These are phyloP conservation scores for Saccharomycopsis hybrid DNA, from an alignment of 1,139 yeast species.

Conservation along the genomic window DNA sequence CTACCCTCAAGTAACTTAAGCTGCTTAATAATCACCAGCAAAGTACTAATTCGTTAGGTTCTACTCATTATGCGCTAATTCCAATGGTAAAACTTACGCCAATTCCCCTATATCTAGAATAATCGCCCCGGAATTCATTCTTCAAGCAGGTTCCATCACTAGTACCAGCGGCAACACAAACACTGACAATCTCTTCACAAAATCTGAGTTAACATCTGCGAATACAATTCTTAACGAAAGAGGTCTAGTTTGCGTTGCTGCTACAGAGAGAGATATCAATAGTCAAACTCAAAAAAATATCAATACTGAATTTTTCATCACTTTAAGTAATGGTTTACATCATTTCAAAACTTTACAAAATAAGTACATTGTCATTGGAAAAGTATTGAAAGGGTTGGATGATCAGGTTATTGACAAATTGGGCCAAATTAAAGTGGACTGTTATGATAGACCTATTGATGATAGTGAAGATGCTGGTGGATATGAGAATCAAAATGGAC, in stretches of 20 bases:
- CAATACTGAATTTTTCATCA: slow-evolving; percentile 1
- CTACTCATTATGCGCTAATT: not conserved
- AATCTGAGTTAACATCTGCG: not conserved
- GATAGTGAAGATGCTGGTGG: not conserved
- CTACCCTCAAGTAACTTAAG: too few species aligned
- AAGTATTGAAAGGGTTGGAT: not conserved
- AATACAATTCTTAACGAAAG: not conserved
- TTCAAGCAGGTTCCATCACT: not conserved
- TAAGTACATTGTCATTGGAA: not conserved
- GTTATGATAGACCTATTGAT: not conserved
- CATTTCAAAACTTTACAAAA: not conserved
- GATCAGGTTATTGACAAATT: not conserved
- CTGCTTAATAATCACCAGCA: not conserved
- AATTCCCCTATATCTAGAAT: not conserved
- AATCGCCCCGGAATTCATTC: not conserved
- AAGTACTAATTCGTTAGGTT: too few species aligned
- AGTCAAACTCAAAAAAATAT: too few species aligned
- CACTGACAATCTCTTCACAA: not conserved
- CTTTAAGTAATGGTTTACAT: not conserved
- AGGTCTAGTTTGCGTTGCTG: not conserved
- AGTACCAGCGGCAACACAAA: not conserved
- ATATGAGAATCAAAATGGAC: not conserved
- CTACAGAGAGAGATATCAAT: too few species aligned
- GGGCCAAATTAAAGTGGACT: not conserved
- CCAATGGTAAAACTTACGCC: not conserved